A percentile compares a stretch with the other conserved stretches of the same genome.
Conservation (phyloP, 2,329 filamentous ascomycete species). For the Fusarium illudens region DNA sequence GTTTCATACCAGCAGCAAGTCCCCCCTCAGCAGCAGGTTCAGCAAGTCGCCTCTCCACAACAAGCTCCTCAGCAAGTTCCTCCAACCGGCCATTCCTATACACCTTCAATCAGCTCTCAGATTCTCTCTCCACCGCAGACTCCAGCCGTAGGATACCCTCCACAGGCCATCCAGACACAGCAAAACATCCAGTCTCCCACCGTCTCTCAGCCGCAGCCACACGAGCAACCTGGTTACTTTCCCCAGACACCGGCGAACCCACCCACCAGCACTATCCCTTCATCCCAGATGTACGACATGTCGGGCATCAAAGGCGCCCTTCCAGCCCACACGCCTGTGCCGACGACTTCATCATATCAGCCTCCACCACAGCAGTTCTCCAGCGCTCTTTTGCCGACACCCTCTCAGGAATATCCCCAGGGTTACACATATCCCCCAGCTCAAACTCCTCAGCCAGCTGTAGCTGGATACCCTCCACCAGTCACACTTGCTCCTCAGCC, state of each 20-base stretch:
- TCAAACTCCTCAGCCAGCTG: not conserved
- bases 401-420: not conserved
- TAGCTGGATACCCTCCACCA: conserved; percentile 9
- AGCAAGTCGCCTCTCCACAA: not conserved
- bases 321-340: not conserved
- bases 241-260: not conserved
- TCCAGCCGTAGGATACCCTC: not conserved
- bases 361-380: not conserved
- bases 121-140: conserved; percentile 14
- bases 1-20: not conserved
- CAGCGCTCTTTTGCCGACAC: not conserved
- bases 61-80: not conserved
- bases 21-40: not conserved
- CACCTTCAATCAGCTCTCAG: not conserved
- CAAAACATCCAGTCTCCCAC: not conserved
- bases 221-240: not conserved
- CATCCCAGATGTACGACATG: conserved; percentile 22
- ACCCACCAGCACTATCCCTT: not conserved
- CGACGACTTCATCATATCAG: not conserved
- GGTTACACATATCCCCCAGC: not conserved
- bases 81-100: not conserved
- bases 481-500: accelerated
- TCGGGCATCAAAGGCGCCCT: conserved; percentile 20
- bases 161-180: accelerated
- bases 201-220: not conserved